Evolutionary conservation across 768 basidiomycete species (phyloP).

Genomic region (Baorangia bicolor): DNA sequence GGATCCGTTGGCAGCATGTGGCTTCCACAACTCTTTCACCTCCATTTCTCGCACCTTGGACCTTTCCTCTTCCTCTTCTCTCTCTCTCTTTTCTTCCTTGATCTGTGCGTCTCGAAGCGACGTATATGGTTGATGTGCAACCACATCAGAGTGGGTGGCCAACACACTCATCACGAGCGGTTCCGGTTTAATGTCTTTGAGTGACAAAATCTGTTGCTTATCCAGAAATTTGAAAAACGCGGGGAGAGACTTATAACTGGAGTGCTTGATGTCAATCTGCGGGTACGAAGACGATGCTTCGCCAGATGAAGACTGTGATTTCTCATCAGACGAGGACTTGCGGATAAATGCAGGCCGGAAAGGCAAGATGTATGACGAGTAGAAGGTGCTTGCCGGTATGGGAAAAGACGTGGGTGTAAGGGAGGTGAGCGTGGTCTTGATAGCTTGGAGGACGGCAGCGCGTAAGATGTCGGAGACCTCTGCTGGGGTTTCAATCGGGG

Average conservation of each 20-base stretch:
- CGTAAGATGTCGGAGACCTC: conserved; percentile 47
- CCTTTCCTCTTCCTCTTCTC: conserved; percentile 49
- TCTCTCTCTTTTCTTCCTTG: conserved; percentile 59
- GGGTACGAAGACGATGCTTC: conserved; percentile 34
- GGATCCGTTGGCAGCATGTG: conserved; percentile 48
- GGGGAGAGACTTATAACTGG: conserved; percentile 75
- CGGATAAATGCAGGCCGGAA: conserved; percentile 63
- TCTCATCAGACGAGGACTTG: conserved; percentile 12
- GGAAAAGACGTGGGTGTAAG: conserved; percentile 62
- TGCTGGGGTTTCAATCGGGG: conserved; percentile 4
- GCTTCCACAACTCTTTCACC: conserved; percentile 76
- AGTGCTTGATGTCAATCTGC: conserved; percentile 72
- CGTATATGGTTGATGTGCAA: conserved; percentile 47
- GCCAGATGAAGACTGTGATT: conserved; percentile 6
- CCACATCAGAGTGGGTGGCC: conserved; percentile 54
- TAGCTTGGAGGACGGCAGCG: conserved; percentile 63
- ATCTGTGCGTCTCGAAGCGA: conserved; percentile 68
- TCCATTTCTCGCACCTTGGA: conserved; percentile 49
- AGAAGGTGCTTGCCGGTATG: conserved; percentile 72
- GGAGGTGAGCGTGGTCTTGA: conserved; percentile 47
- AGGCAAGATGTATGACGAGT: conserved; percentile 75
- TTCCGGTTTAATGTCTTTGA: conserved; percentile 60
- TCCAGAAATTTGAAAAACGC: conserved; percentile 77
- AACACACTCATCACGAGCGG: conserved; percentile 58
- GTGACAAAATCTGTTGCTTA: conserved; percentile 68